Evolutionary conservation across 768 basidiomycete species (phyloP).

Genomic region (Phanerochaete carnosa): DNA sequence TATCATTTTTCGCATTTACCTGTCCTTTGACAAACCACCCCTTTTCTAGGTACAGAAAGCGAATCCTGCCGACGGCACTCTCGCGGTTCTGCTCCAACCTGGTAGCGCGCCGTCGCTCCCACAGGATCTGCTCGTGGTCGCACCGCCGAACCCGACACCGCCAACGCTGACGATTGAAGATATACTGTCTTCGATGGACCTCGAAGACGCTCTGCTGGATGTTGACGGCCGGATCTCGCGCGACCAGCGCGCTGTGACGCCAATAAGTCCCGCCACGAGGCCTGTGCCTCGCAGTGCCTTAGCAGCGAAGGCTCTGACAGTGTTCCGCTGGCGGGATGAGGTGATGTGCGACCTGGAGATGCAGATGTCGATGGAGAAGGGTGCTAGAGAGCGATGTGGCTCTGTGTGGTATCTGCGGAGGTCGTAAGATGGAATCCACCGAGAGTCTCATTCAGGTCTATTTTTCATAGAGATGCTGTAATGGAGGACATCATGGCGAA

Average conservation of each 20-base stretch:
- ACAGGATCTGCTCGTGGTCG: slow-evolving; percentile 25
- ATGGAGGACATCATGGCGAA: no score
- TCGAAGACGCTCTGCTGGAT: slow-evolving; percentile 52
- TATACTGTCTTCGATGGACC: slow-evolving; percentile 34
- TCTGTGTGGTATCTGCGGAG: slow-evolving; percentile 49
- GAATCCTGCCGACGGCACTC: slow-evolving; percentile 35
- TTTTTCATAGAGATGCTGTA: no score
- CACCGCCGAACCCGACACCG: slow-evolving; percentile 22
- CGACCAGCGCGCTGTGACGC: background rate
- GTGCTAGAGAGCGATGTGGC: slow-evolving; percentile 43
- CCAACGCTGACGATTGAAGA: slow-evolving; percentile 19
- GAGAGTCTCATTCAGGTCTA: no score
- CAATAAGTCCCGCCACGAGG: background rate
- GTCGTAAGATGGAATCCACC: slow-evolving; percentile 25
- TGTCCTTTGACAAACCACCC: background rate
- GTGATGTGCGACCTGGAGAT: slow-evolving; percentile 13
- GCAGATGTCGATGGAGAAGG: slow-evolving; percentile 27
- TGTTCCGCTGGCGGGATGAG: slow-evolving; percentile 50
- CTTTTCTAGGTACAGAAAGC: slow-evolving; percentile 41
- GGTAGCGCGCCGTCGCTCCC: slow-evolving; percentile 37
- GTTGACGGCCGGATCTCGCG: slow-evolving; percentile 46
- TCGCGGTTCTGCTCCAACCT: slow-evolving; percentile 42
- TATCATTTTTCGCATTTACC: background rate
- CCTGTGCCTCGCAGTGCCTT: slow-evolving; percentile 22
- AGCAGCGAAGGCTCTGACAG: slow-evolving; percentile 54